Percentiles rank a stretch among this genome's conserved stretches.
These are phyloP conservation scores for Achlya hypogyna DNA, from an alignment of 352 stramenopile species.

Conservation along the genomic window DNA sequence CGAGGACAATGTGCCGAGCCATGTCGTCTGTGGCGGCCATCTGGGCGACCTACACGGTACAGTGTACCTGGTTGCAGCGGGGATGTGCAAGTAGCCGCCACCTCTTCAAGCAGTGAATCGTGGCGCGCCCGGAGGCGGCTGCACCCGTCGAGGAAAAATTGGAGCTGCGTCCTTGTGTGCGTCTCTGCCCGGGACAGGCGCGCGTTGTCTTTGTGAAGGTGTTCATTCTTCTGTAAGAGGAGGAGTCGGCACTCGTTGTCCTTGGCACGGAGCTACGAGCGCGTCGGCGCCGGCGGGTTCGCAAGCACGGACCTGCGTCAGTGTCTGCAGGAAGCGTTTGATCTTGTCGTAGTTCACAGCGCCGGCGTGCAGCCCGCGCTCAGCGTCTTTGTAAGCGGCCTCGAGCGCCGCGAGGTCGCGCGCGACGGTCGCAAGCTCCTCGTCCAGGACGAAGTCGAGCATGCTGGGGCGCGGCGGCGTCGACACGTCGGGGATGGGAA, in stretches of 20 bases:
- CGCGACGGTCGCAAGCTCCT: conserved; percentile 38
- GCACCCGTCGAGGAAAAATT: conserved; percentile 73
- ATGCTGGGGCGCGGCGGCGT: neutral
- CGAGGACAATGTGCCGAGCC: conserved; percentile 42
- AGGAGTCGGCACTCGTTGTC: conserved; percentile 47
- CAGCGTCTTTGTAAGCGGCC: conserved; percentile 45
- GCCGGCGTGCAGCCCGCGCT: conserved; percentile 45
- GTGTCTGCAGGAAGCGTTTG: conserved; percentile 53
- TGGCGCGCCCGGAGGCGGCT: conserved; percentile 54
- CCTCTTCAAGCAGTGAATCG: conserved; percentile 45
- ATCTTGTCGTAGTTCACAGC: conserved; percentile 65
- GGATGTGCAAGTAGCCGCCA: conserved; percentile 2
- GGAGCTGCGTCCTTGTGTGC: conserved; percentile 53
- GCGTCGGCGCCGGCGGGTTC: neutral
- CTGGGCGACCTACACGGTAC: conserved; percentile 15
- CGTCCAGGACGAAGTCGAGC: conserved; percentile 27
- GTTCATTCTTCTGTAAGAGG: conserved; percentile 39
- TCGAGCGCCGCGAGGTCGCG: conserved; percentile 41
- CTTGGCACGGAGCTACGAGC: conserved; percentile 34
- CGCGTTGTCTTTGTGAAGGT: conserved; percentile 39
- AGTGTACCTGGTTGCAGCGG: neutral
- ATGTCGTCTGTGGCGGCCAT: conserved; percentile 57
- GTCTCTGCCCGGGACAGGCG: conserved; percentile 53
- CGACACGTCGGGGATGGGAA: conserved; percentile 27
- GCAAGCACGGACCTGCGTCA: conserved; percentile 25